Percentiles rank a stretch among this genome's conserved stretches.
phyloP scores from a whole-genome alignment of 2,329 filamentous ascomycete species.

The Aspergillus intermedius region DNA sequence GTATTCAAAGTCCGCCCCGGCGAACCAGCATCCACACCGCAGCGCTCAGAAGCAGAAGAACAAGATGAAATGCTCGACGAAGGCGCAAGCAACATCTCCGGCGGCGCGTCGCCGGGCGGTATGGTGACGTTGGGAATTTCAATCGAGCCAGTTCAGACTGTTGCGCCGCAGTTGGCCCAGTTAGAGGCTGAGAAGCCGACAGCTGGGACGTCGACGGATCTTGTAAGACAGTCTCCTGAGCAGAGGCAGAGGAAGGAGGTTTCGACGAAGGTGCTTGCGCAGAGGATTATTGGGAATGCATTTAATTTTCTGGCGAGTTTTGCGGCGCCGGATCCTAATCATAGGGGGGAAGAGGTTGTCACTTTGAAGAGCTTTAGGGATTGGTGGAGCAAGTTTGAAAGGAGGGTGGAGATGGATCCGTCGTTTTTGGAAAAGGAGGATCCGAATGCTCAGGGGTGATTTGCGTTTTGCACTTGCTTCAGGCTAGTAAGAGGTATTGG shows the following conservation, averaged over 20 bases:
- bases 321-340: slow-evolving; percentile 52
- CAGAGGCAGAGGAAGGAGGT: slow-evolving; percentile 35
- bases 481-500: neutral
- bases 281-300: slow-evolving; percentile 91
- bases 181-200: slow-evolving; percentile 35
- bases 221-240: slow-evolving; percentile 23
- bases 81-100: slow-evolving; percentile 26
- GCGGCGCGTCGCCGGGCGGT: slow-evolving; percentile 23
- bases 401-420: slow-evolving; percentile 75
- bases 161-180: slow-evolving; percentile 62
- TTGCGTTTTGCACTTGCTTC: neutral
- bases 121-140: slow-evolving; percentile 74
- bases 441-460: slow-evolving; percentile 26
- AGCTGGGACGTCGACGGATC: slow-evolving; percentile 18
- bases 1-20: slow-evolving; percentile 67
- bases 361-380: slow-evolving; percentile 93
- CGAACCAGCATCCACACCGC: slow-evolving; percentile 12
- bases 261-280: slow-evolving; percentile 73
- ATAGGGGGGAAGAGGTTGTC: slow-evolving; percentile 70
- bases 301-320: slow-evolving; percentile 95
- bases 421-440: slow-evolving; percentile 74
- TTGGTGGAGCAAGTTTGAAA: slow-evolving; percentile 97
- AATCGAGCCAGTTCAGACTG: slow-evolving; percentile 67
- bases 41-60: slow-evolving; percentile 27
- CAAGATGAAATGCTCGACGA: slow-evolving; percentile 44